Base-by-base conservation (phyloP, 2,329 filamentous ascomycete species). In the Ophiocordyceps polyrhachis-furcata region DNA sequence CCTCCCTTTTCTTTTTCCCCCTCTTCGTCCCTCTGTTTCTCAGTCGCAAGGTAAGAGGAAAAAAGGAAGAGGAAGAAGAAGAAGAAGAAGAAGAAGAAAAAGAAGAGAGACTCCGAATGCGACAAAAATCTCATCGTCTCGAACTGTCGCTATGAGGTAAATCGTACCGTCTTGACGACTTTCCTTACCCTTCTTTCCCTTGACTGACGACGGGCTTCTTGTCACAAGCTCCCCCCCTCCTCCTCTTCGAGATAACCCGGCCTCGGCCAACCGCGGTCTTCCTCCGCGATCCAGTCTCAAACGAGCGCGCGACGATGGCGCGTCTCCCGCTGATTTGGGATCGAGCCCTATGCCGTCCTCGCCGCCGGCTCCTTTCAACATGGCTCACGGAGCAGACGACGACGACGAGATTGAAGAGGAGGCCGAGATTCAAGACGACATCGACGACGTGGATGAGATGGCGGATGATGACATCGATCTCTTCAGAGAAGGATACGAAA, bases 401-500 rank as follows among this genome's bases (percentile, higher is more conserved):
- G 72, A 81, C 13, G 83, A 87, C 49, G 80, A 84, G 52, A 73
- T 81, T 37, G 71, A 85, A 45, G 78, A 82, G 43, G 80, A 85
- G 43, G 72, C 74, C 43, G 80, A 86, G 56, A 68, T 79, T 41
- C 79, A 86, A 51, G 79, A 81, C 50, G 80, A 81, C 51, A 69
- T 80, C 17, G 83, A 86, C 45, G 81, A 91, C 46, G 71, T 88
- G 40, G 85, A 91, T 53, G 83, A 88, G 57, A 76, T 77, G 67
- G 81, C 84, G 11, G 85, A 88, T 55, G 84, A 88, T 45, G 81
- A 83, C 46, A 75, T 91, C 49, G 82, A 88, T 55, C 69, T 84
- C 35, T 89, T 89, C 58, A 79, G 74, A 40, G 76, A 82, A 49
- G 79, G 81, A 25, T 82, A 81, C 52, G 78, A 83, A 56, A 72